These are phyloP conservation scores for Epicoccum nigrum DNA, from an alignment of 2,329 filamentous ascomycete genomes.

Conservation along the genomic window DNA sequence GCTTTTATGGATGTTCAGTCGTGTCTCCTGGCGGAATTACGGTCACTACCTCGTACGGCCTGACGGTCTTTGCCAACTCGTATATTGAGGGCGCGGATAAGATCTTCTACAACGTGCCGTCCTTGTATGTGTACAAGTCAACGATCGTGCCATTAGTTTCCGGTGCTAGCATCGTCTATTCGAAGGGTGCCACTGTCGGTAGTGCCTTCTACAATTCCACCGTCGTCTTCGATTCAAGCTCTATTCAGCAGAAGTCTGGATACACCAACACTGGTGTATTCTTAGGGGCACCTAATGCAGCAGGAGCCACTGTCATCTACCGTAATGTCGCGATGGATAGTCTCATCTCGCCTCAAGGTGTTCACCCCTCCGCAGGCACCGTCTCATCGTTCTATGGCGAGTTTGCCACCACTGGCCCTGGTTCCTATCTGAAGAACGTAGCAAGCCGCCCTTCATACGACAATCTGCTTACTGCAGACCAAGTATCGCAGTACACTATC, in stretches of 20 bases:
- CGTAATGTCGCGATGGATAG: constrained; percentile 49
- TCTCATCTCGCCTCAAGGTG: constrained; percentile 48
- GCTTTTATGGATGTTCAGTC: constrained; percentile 55
- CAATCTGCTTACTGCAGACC: constrained; percentile 38
- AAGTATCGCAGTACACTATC: constrained; percentile 44
- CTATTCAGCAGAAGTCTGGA: constrained; percentile 41
- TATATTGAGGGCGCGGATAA: constrained; percentile 55
- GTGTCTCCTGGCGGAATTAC: constrained; percentile 46
- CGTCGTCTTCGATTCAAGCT: constrained; percentile 51
- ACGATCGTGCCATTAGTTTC: constrained; percentile 50
- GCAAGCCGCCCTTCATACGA: constrained; percentile 45
- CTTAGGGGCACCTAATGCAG: constrained; percentile 51
- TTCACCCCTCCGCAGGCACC: constrained; percentile 35
- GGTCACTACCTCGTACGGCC: constrained; percentile 39
- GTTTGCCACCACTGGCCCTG: constrained; percentile 50
- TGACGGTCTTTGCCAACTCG: constrained; percentile 52
- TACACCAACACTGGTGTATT: constrained; percentile 51
- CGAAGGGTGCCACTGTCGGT: constrained; percentile 40
- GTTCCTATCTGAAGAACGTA: constrained; percentile 50
- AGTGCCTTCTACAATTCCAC: constrained; percentile 45
- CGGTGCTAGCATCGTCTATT: constrained; percentile 49
- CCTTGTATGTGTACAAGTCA: constrained; percentile 53
- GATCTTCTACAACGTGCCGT: constrained; percentile 50
- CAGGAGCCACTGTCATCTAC: constrained; percentile 51
- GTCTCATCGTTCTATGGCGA: constrained; percentile 49